Evolutionary conservation across 495 filamentous ascomycete species (phyloP).

Genomic region (Daldinia childiae): DNA sequence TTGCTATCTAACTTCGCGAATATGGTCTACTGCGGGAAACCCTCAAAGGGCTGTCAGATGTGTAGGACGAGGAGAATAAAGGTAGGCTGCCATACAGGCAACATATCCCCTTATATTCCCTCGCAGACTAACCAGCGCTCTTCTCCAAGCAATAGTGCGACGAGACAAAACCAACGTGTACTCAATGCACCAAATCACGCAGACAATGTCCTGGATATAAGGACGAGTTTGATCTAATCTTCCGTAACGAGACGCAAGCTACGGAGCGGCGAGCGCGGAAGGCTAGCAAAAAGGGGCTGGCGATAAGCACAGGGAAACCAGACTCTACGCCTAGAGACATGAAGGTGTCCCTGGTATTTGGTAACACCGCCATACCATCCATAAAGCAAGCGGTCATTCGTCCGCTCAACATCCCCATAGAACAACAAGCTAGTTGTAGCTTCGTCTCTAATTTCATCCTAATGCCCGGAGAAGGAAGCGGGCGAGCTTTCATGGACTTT

Average conservation of each 20-base stretch:
- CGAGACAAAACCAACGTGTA: constrained; percentile 72
- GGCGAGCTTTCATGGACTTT: constrained; percentile 65
- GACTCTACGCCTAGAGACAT: not conserved
- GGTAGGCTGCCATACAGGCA: constrained; percentile 56
- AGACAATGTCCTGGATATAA: constrained; percentile 74
- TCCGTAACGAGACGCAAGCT: constrained; percentile 71
- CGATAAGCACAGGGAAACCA: constrained; percentile 26
- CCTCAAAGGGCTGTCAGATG: constrained; percentile 76
- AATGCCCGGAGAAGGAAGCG: constrained; percentile 53
- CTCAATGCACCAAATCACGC: constrained; percentile 72
- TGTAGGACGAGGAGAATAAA: constrained; percentile 76
- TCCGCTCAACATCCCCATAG: constrained; percentile 50
- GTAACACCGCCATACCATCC: constrained; percentile 19
- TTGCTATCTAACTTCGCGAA: not conserved
- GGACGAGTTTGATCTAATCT: constrained; percentile 73
- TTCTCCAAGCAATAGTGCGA: constrained; percentile 63
- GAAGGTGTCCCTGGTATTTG: constrained; percentile 15
- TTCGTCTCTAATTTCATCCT: constrained; percentile 68
- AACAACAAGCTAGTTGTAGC: constrained; percentile 61
- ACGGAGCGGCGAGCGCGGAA: constrained; percentile 62
- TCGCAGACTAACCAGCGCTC: constrained; percentile 23
- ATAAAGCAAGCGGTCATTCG: constrained; percentile 27
- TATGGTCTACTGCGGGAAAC: constrained; percentile 82
- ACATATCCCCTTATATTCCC: not conserved
- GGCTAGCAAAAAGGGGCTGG: constrained; percentile 46